Conservation (phyloP, 192 early-diverging fungal species). For the Podila epigama region DNA sequence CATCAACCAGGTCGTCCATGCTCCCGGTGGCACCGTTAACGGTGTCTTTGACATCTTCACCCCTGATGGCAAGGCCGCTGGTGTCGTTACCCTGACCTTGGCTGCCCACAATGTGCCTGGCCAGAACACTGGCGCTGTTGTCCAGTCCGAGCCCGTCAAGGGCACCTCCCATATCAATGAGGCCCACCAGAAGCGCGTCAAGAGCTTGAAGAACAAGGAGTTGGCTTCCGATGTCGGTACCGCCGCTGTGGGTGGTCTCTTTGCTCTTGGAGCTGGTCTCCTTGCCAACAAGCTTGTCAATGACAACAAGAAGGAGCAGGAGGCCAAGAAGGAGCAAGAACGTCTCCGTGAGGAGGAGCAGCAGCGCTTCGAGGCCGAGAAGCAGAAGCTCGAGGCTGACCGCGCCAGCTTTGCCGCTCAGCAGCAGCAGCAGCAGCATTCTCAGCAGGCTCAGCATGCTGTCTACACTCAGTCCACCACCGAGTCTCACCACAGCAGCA, state of each 20-base stretch:
- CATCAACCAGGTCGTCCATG: slow-evolving; percentile 55
- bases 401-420: slow-evolving; percentile 6
- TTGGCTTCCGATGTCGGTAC: slow-evolving; percentile 43
- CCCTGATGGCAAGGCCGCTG: slow-evolving; percentile 48
- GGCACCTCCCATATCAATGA: slow-evolving; percentile 46
- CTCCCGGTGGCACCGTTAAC: slow-evolving; percentile 48
- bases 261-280: slow-evolving; percentile 54
- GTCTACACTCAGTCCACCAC: not conserved
- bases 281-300: slow-evolving; percentile 52
- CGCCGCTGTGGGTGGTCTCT: slow-evolving; percentile 48
- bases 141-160: slow-evolving; percentile 17
- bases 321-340: slow-evolving; percentile 18
- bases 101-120: slow-evolving; percentile 51
- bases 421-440: slow-evolving; percentile 1
- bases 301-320: slow-evolving; percentile 34
- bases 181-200: slow-evolving; percentile 50
- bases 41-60: slow-evolving; percentile 53
- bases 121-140: slow-evolving; percentile 4
- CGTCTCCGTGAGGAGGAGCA: not conserved
- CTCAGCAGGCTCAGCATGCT: not conserved
- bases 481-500: not conserved
- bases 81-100: slow-evolving; percentile 49
- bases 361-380: slow-evolving; percentile 19
- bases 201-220: slow-evolving; percentile 52
- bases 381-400: slow-evolving; percentile 24